Percentiles rank a stretch among this genome's conserved stretches.
These are phyloP conservation scores for Phyllostachys edulis DNA, from an alignment of 176 grass and related monocot genomes.

Conservation along the genomic window DNA sequence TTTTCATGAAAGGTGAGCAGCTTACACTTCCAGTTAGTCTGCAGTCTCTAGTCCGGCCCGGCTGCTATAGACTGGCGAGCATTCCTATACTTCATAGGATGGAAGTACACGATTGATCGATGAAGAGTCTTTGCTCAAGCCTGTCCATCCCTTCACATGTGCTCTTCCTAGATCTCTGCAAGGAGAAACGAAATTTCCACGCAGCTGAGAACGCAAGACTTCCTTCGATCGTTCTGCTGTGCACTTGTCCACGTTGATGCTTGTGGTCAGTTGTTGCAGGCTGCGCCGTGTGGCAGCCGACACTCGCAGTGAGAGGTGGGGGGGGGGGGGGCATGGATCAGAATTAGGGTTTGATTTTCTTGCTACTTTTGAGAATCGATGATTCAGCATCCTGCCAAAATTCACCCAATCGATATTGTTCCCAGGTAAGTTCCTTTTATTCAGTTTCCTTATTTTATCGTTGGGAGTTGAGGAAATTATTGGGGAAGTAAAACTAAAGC, in stretches of 20 bases:
- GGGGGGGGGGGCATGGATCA: neutral
- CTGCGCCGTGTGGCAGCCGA: neutral
- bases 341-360: neutral
- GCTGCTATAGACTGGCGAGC: neutral
- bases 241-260: neutral
- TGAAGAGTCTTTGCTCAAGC: conserved; percentile 34
- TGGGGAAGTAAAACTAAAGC: neutral
- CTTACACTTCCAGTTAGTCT: neutral
- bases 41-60: neutral
- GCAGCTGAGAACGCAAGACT: neutral
- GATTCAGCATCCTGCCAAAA: neutral
- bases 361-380: neutral
- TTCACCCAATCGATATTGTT: neutral
- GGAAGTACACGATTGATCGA: neutral
- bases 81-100: neutral
- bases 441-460: neutral
- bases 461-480: neutral
- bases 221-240: conserved; percentile 24
- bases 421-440: neutral
- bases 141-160: neutral
- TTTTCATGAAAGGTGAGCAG: neutral
- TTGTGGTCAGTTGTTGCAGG: neutral
- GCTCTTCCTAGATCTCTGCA: neutral
- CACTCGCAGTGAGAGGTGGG: neutral
- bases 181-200: conserved; percentile 11